Percentiles rank a stretch among this genome's conserved stretches.
Conservation (phyloP, 1,139 yeast species). For the Diutina scorzettiae region DNA sequence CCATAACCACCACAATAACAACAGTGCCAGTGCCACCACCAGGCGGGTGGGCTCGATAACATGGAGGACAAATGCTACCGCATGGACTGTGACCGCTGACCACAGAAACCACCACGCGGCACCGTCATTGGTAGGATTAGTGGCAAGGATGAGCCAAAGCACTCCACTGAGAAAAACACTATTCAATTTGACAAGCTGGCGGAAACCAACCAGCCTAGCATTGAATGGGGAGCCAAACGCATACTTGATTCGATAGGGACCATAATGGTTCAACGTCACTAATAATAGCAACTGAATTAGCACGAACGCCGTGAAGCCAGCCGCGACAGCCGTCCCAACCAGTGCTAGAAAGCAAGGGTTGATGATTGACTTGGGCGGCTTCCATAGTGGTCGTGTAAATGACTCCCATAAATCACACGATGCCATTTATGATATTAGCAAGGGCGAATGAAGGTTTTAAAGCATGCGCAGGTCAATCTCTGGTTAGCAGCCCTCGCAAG, state of each 20-base stretch:
- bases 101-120: not conserved
- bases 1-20: constrained; percentile 33
- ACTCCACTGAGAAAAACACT: constrained; percentile 15
- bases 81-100: constrained; percentile 9
- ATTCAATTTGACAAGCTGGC: constrained; percentile 15
- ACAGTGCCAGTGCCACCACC: constrained; percentile 22
- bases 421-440: not conserved
- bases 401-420: not conserved
- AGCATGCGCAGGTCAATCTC: too few species aligned
- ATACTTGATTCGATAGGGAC: constrained; percentile 18
- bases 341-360: constrained; percentile 24
- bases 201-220: constrained; percentile 18
- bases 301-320: constrained; percentile 10
- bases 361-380: constrained; percentile 7
- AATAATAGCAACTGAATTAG: constrained; percentile 13
- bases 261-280: constrained; percentile 15
- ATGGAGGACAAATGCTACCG: constrained; percentile 21
- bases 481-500: too few species aligned
- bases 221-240: constrained; percentile 20
- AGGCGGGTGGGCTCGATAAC: constrained; percentile 22
- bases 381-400: not conserved
- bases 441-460: too few species aligned
- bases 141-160: constrained; percentile 6
- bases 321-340: constrained; percentile 10
- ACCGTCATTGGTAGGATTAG: not conserved